Base-by-base conservation (phyloP, 2,329 filamentous ascomycete species). In the Apiospora malaysiana region DNA sequence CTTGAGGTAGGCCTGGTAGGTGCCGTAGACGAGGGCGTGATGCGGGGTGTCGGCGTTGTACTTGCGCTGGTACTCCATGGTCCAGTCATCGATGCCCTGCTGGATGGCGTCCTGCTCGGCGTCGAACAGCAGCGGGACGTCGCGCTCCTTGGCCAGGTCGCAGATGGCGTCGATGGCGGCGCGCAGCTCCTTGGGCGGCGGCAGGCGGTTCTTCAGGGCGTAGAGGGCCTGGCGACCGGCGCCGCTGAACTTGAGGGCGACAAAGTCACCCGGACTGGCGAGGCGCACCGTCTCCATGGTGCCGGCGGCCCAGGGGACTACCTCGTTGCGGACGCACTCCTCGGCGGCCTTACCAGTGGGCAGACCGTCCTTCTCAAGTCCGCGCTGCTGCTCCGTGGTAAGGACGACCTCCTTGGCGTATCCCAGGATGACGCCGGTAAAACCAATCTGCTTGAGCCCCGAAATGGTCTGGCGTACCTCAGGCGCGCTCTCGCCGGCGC, bases 331-430 rank as follows among this genome's bases (percentile, higher is more conserved):
- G 27, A 90, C 81, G 70, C 82, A 83, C 59, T 85, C 83, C 43
- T 85, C 81, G 1, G 82, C 88, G 70, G 85, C 83, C n/a, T 83
- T 80, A 0, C 84, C 84, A 4, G 85, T 82, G 16, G 51, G 51
- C 51, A 59, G 51, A n/a, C 83, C 82, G 67, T 80, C 82, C 0
- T 82, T 79, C 3, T 82, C 79, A 12, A 89, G 80, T 23, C 82
- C 80, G 21, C 79, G 78, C 1, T 83, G 83, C 75, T 90, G 85
- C 5, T 84, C 81, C 43, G 90, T 87, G 21, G 86, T 86, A 45
- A 94, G 85, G 16, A 97, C 91, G 0, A 96, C 92, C 81, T 97
- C 95, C 74, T 88, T 89, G 2, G 94, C 94, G 77, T 97, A 97
- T 68, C 93, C 91, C 66, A 97, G 85, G 70, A 97, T 94, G 7